phyloP scores from a whole-genome alignment of 176 grass and related monocot species.

The Eragrostis nindensis region DNA sequence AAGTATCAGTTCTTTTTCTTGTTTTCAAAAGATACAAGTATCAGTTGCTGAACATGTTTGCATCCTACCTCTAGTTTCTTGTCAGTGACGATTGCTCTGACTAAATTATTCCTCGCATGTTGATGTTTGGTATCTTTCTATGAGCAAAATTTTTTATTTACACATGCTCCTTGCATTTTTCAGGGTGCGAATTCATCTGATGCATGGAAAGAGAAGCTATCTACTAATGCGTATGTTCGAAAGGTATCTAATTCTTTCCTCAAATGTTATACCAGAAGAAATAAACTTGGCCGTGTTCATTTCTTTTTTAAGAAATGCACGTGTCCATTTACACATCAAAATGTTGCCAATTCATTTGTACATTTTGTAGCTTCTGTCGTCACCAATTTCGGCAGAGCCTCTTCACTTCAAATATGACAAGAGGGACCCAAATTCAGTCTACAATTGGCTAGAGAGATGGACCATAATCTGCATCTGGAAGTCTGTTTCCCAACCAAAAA shows the following conservation, averaged over 20 bases:
- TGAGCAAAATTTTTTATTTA: slow-evolving; percentile 21
- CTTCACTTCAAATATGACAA: slow-evolving; percentile 73
- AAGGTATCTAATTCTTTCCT: slow-evolving; percentile 53
- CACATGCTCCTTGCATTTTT: slow-evolving; percentile 36
- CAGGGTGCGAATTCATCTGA: slow-evolving; percentile 51
- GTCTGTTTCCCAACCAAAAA: slow-evolving; percentile 57
- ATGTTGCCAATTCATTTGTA: slow-evolving; percentile 25
- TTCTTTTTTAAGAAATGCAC: slow-evolving; percentile 30
- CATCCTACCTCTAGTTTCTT: slow-evolving; percentile 20
- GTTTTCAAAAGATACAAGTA: neutral
- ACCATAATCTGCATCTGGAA: slow-evolving; percentile 66
- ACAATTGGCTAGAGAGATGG: slow-evolving; percentile 88
- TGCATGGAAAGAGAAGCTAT: slow-evolving; percentile 77
- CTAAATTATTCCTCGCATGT: slow-evolving; percentile 7
- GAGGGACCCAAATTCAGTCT: slow-evolving; percentile 68
- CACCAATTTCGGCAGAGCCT: slow-evolving; percentile 44
- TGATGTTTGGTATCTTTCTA: neutral
- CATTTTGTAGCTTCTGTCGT: slow-evolving; percentile 71
- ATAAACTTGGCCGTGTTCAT: neutral
- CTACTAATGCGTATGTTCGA: slow-evolving; percentile 72
- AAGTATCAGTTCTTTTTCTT: slow-evolving; percentile 27
- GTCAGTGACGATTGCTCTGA: neutral
- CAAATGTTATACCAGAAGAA: neutral
- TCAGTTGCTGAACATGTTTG: slow-evolving; percentile 15
- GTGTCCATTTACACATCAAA: slow-evolving; percentile 6